Percentiles rank a stretch among this genome's conserved stretches.
These are phyloP conservation scores for Lathyrus tuberosus DNA, from an alignment of 306 rosid species.

Conservation along the genomic window DNA sequence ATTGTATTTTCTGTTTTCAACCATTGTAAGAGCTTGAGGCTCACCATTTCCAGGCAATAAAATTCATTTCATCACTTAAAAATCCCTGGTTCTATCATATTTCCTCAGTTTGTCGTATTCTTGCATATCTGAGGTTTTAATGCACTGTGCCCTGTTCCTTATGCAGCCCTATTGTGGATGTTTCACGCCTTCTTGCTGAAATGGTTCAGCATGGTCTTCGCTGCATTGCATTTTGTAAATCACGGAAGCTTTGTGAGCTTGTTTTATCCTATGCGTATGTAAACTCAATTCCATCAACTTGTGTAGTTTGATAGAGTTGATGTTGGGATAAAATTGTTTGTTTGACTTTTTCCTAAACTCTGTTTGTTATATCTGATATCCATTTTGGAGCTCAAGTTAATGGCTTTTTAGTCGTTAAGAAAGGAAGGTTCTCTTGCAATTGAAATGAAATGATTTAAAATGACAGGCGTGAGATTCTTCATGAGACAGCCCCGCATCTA, in stretches of 20 bases:
- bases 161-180: conserved; percentile 75
- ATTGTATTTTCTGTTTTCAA: no score
- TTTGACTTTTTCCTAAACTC: conserved; percentile 28
- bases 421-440: conserved; percentile 35
- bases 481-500: conserved; percentile 71
- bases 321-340: conserved; percentile 20
- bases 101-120: conserved; percentile 25
- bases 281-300: conserved; percentile 40
- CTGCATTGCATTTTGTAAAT: conserved; percentile 86
- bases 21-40: no score
- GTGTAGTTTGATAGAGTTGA: conserved; percentile 38
- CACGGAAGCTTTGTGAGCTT: conserved; percentile 89
- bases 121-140: conserved; percentile 36
- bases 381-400: conserved; percentile 30
- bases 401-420: conserved; percentile 15
- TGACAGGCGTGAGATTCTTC: conserved; percentile 86
- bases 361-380: conserved; percentile 22
- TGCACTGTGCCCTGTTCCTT: conserved; percentile 28
- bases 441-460: conserved; percentile 36
- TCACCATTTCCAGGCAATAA: no score
- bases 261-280: conserved; percentile 85
- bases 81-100: background rate
- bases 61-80: no score
- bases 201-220: conserved; percentile 99
- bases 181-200: conserved; percentile 83